Conservation (phyloP, 768 basidiomycete genomes). For the Amanita molliuscula region DNA sequence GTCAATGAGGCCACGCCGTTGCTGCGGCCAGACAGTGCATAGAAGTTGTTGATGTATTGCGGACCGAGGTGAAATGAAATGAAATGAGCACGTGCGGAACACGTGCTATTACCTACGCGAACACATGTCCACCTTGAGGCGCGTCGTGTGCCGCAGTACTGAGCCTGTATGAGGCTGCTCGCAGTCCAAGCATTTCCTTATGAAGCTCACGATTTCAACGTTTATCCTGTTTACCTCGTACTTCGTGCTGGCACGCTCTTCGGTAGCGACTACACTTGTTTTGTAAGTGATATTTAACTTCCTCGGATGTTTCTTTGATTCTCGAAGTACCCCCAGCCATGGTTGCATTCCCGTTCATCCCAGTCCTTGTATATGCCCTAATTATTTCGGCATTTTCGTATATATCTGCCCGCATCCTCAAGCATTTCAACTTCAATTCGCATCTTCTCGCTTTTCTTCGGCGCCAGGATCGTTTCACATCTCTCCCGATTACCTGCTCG, state of each 20-base stretch:
- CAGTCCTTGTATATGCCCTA: conserved; percentile 3
- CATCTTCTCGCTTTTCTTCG: conserved; percentile 5
- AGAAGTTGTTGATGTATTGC: no score
- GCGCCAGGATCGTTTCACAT: not conserved
- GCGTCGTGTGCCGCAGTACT: not conserved
- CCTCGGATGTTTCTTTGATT: not conserved
- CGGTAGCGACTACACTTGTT: not conserved
- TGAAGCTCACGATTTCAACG: not conserved
- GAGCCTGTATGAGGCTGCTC: not conserved
- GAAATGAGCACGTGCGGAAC: no score
- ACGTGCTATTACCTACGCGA: conserved; percentile 4
- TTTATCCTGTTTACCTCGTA: not conserved
- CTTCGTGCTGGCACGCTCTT: conserved; percentile 7
- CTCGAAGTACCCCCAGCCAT: conserved; percentile 2
- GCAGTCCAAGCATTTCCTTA: not conserved
- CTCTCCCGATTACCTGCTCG: not conserved
- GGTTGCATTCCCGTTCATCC: conserved; percentile 4
- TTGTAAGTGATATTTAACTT: not conserved
- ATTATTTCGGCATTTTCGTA: conserved; percentile 6
- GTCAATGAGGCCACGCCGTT: not conserved
- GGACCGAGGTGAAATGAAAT: no score
- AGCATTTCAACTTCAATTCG: conserved; percentile 3
- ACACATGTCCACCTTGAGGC: conserved; percentile 4
- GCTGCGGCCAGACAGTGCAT: not conserved
- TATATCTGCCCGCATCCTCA: conserved; percentile 4